Base-by-base conservation (phyloP, 1,139 yeast genomes). In the Candida sojae region DNA sequence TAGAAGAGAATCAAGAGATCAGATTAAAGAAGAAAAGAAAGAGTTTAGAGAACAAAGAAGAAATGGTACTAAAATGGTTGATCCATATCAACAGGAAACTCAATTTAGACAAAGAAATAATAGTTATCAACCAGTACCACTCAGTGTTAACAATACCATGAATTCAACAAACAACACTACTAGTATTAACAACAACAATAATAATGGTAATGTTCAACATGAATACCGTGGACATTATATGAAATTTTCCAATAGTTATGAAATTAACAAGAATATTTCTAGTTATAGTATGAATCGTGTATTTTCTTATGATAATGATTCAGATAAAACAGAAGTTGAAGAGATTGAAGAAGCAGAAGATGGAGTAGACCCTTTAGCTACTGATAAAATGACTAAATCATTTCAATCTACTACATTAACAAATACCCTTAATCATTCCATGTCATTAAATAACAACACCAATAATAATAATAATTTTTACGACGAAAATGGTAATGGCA, bases 11-110 rank as follows among this genome's bases (percentile, higher is more conserved):
- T 48, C 51, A 25, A 43, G 44, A n/a, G 43, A 51, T 41, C 56
- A 52, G 42, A 54, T 52, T 29, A 48, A 48, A 8, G 52, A 54
- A 46, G 52, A 48, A 21, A 47, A 46, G 32, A 51, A 47, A 40
- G 51, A 52, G 12, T 48, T 50, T 30, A 48, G 41, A 43, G 46
- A 49, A 37, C 47, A 49, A 17, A n/a, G 33, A 38, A 23, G 28
- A 12, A 29, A 17, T 10, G n/a, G 31, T 8, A 29, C 3, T 28
- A 26, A 6, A 5, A 28, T 35, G 9, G 12, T 5, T 25, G 39
- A 36, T 36, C 39, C 39, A 36, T 36, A 36, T n/a, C 23, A 36
- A 25, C 39, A 36, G 11, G 39, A 36, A n/a, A 36, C 39, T 5
- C 39, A 23, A 13, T 37, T 17, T n/a, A 34, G 30, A 29, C 25